Evolutionary conservation across 768 basidiomycete genomes (phyloP).

Genomic region (Xerocomus brunneocitrinus): DNA sequence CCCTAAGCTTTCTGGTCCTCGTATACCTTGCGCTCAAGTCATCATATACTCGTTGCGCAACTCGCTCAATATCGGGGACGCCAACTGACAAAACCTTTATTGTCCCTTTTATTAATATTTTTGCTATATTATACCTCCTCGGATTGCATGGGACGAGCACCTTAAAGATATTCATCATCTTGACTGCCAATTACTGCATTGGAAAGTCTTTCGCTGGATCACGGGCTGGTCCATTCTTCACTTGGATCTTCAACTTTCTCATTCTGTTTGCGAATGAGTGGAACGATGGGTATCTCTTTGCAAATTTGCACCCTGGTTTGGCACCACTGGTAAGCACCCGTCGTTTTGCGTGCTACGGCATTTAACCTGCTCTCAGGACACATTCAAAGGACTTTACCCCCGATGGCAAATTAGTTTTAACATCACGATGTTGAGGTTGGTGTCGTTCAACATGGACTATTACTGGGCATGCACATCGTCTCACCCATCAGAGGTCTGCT

Average conservation of each 20-base stretch:
- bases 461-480: constrained; percentile 66
- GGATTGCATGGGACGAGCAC: constrained; percentile 78
- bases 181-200: constrained; percentile 65
- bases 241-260: constrained; percentile 74
- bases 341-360: background rate
- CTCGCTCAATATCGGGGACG: constrained; percentile 22
- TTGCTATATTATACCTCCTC: constrained; percentile 60
- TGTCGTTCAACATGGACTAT: constrained; percentile 92
- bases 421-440: constrained; percentile 89
- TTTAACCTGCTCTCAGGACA: constrained; percentile 44
- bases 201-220: constrained; percentile 44
- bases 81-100: constrained; percentile 33
- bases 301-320: constrained; percentile 49
- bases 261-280: constrained; percentile 77
- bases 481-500: constrained; percentile 41
- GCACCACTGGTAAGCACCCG: constrained; percentile 52
- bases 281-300: constrained; percentile 70
- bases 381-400: constrained; percentile 70
- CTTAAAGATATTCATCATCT: constrained; percentile 71
- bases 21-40: constrained; percentile 56
- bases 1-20: constrained; percentile 46
- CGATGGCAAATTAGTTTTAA: constrained; percentile 95
- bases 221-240: constrained; percentile 45
- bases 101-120: constrained; percentile 55
- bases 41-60: constrained; percentile 37